A percentile compares a stretch with the other conserved stretches of the same genome.
These are phyloP conservation scores for Linderniella brevidens DNA, from an alignment of 257 asterid species.

Conservation along the genomic window DNA sequence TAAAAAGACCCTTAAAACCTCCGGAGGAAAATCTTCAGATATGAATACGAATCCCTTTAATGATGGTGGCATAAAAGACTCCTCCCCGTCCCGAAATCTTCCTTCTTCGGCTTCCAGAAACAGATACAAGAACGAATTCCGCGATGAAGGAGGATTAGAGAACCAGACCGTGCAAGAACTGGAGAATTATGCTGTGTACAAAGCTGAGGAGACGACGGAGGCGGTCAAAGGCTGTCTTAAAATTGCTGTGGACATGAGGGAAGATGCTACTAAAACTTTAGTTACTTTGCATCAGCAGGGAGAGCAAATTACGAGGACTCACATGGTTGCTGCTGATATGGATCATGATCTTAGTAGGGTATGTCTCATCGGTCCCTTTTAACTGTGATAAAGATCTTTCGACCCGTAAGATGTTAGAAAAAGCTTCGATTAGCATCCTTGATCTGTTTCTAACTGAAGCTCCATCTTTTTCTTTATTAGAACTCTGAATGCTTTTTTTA, in stretches of 20 bases:
- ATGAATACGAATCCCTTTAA: no score
- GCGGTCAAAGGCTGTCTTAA: slow-evolving; percentile 56
- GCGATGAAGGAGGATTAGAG: slow-evolving; percentile 62
- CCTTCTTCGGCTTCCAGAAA: slow-evolving; percentile 29
- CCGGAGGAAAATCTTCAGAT: slow-evolving; percentile 22
- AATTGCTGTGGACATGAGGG: slow-evolving; percentile 86
- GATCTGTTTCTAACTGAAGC: neutral
- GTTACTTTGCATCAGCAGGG: slow-evolving; percentile 89
- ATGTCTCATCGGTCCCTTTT: slow-evolving; percentile 16
- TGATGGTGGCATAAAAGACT: no score
- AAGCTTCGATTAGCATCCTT: neutral
- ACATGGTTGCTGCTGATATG: slow-evolving; percentile 70
- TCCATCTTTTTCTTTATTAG: neutral
- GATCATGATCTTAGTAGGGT: slow-evolving; percentile 92
- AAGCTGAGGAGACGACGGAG: slow-evolving; percentile 76
- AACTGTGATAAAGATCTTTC: no score
- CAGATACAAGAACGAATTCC: slow-evolving; percentile 54
- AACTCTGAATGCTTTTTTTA: no score
- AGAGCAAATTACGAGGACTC: slow-evolving; percentile 79
- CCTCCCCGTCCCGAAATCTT: slow-evolving; percentile 23
- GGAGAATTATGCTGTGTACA: slow-evolving; percentile 57
- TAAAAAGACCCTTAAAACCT: neutral
- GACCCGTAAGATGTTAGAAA: no score
- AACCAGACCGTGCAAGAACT: slow-evolving; percentile 58
- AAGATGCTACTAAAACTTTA: slow-evolving; percentile 75